These are phyloP conservation scores for Sergeia podlipaevii DNA, from an alignment of 208 protist species.

Conservation along the genomic window DNA sequence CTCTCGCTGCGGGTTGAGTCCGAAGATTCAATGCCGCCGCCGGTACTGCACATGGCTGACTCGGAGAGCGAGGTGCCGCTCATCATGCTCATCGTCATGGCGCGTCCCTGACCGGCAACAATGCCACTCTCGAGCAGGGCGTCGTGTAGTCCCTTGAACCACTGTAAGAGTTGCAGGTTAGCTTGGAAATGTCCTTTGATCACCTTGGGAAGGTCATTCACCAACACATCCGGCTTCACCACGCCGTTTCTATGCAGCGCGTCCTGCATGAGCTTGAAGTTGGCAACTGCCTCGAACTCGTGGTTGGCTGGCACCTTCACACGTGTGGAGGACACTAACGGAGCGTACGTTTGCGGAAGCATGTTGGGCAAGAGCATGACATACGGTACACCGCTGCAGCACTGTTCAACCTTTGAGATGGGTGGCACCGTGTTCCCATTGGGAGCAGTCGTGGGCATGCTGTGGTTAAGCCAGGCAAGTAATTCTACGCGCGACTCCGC, in stretches of 20 bases:
- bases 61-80: neutral
- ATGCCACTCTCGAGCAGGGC: conserved; percentile 33
- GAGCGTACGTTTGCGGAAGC: conserved; percentile 70
- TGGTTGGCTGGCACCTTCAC: conserved; percentile 85
- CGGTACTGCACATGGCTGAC: neutral
- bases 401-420: conserved; percentile 78
- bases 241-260: conserved; percentile 90
- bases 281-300: conserved; percentile 95
- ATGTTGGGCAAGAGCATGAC: conserved; percentile 93
- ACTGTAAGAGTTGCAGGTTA: conserved; percentile 97
- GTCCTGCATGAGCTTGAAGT: conserved; percentile 95
- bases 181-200: conserved; percentile 96
- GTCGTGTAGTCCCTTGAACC: conserved; percentile 87
- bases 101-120: conserved; percentile 25
- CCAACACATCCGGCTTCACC: conserved; percentile 52
- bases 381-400: conserved; percentile 87
- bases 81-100: neutral
- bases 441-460: conserved; percentile 25
- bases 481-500: conserved; percentile 60
- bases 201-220: conserved; percentile 85
- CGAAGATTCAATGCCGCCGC: too few relatives aligned
- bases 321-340: conserved; percentile 84
- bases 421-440: conserved; percentile 24
- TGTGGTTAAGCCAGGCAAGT: conserved; percentile 71
- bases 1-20: too few relatives aligned